Base-by-base conservation (phyloP, 2,329 filamentous ascomycete species). In the Fusarium sp. region DNA sequence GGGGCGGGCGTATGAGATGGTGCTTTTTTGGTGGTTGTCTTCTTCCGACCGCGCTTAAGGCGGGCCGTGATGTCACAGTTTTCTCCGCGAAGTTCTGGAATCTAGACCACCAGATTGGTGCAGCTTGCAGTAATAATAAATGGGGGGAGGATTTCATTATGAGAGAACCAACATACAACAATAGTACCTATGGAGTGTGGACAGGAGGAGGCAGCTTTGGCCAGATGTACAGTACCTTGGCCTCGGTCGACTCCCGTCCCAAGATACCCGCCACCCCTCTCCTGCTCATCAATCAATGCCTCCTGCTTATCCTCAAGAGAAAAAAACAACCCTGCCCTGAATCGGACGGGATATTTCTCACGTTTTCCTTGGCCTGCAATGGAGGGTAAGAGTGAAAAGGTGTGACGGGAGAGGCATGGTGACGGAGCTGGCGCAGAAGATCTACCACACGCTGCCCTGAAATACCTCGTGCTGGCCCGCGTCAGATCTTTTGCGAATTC, bases 181-280 rank as follows among this genome's bases (percentile, higher is more conserved):
- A 31, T 42, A 47, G 42, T 52, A 63, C 38, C 54, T 63, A 74
- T 40, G 38, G 10, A 36, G 40, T 57, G 63, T 69, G 14, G 35
- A 33, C 42, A 62, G 22, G 33, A 59, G 11, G 36, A n/a, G 42
- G 36, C 38, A 33, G 25, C 20, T 67, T 70, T 40, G 61, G 38
- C 36, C 29, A 72, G 62, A 73, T 75, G 70, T 29, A 60, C 20
- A 54, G 36, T 70, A 68, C 73, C 57, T 29, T 52, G 47, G 56
- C 9, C 54, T 74, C 72, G 73, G 73, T 75, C 73, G 57, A 74
- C 56, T 75, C 72, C 73, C 73, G 73, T 60, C 25, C 25, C 20
- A 52, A 50, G 25, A 69, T 62, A 18, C 69, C 72, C 50, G 22
- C 45, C 47, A 36, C 45, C 66, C 68, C 65, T 73, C 63, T 73